phyloP scores from a whole-genome alignment of 768 basidiomycete species.

The Pleurotus tuoliensis region DNA sequence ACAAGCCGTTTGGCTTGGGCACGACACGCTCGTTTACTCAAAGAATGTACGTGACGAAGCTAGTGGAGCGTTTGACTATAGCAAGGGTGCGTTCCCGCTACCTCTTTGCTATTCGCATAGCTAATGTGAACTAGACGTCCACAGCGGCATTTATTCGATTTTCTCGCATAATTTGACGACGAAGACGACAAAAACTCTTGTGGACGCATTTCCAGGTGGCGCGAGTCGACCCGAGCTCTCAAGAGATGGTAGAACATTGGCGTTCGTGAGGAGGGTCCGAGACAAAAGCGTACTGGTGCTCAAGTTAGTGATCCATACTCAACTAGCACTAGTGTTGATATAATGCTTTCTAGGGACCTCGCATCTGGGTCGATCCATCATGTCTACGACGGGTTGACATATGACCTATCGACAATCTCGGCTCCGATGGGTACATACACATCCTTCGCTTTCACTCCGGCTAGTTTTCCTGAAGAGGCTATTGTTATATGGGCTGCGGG shows the following conservation, averaged over 20 bases:
- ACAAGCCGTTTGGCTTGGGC: conserved; percentile 59
- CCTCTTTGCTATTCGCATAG: neutral
- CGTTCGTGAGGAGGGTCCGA: conserved; percentile 69
- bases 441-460: conserved; percentile 64
- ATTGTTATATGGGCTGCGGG: conserved; percentile 75
- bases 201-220: conserved; percentile 60
- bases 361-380: conserved; percentile 60
- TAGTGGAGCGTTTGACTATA: conserved; percentile 42
- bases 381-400: conserved; percentile 66
- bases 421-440: conserved; percentile 82
- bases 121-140: conserved; percentile 45
- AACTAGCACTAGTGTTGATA: neutral
- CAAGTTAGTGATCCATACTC: conserved; percentile 40
- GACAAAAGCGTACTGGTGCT: conserved; percentile 72
- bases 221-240: conserved; percentile 71
- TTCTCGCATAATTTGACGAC: conserved; percentile 64
- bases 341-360: conserved; percentile 47
- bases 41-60: conserved; percentile 57
- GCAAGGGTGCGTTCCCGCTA: conserved; percentile 47
- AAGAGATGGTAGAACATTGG: conserved; percentile 62
- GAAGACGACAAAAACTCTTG: conserved; percentile 45
- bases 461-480: conserved; percentile 36
- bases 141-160: conserved; percentile 68
- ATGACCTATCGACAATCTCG: conserved; percentile 59
- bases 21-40: conserved; percentile 59